Evolutionary conservation across 2,329 filamentous ascomycete species (phyloP), one percentile per base, ranked within the genome.

Genomic region (Coleophoma cylindrospora): DNA sequence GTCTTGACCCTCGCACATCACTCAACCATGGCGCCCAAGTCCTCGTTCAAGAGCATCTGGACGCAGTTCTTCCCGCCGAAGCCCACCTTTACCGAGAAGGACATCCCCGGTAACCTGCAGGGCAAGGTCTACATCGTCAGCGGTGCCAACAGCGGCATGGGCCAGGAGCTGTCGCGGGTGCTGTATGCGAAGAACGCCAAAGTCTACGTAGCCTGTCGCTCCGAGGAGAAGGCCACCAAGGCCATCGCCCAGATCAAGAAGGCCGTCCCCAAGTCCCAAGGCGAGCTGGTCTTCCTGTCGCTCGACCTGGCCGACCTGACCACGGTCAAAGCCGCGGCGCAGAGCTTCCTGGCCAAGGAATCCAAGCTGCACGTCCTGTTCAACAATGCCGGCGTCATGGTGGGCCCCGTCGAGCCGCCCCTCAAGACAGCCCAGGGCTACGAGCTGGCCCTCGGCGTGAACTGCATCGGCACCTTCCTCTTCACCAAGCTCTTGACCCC

Each of bases 281-380:
- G 68, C 38, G 57, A 59, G 6, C 49, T 73, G 5, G 60, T 61
- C 27, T 71, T 69, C 50, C 55, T 74, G 14, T 47, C 63, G 7
- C 54, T 75, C 6, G 71, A 75, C 50, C 51, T 64, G 4, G 45
- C 48, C 3, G 58, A 62, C 46, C 50, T 63, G 21, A 37, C 56
- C 7, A 58, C 50, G 2, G 48, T 63, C 17, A 62, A 60, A 43
- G 45, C 53, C 13, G 51, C 61, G 7, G 57, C 56, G 3, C 52
- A 60, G 15, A 40, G 48, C 11, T 57, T 64, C 43, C 37, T 60
- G 15, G 27, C 43, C 4, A 46, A 54, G 37, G 54, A 59, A 45
- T 48, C 48, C 17, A 43, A 56, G 21, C 45, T 64, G 1, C 58
- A 64, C 32, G 57, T 61, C 7, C 47, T 64, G 6, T 57, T 54